Evolutionary conservation across 805 yeast genomes (phyloP).

Genomic region (Cyberlindnera galapagoensis): DNA sequence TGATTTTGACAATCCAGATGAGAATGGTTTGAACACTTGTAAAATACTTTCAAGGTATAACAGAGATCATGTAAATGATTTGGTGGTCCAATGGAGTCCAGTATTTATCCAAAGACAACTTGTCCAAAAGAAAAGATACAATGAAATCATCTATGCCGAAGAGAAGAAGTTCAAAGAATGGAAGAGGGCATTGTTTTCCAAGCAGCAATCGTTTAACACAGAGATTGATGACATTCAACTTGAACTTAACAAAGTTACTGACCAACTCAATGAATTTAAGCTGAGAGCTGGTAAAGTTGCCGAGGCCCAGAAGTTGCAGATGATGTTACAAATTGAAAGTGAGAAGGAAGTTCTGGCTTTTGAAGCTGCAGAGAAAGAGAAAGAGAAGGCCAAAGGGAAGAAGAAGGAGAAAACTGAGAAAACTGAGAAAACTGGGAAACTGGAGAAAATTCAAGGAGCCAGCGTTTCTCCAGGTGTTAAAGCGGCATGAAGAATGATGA

Average conservation of each 20-base stretch:
- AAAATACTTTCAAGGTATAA: conserved; percentile 32
- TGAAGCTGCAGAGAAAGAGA: no score
- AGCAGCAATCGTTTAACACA: conserved; percentile 48
- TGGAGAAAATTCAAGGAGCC: no score
- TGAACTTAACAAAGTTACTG: no score
- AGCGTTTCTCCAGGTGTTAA: no score
- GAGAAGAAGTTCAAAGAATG: conserved; percentile 56
- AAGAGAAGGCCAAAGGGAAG: no score
- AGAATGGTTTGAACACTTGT: conserved; percentile 31
- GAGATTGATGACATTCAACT: conserved; percentile 5
- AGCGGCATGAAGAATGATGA: no score
- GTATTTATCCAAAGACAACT: conserved; percentile 38
- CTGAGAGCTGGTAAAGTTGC: no score
- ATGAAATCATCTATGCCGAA: conserved; percentile 38
- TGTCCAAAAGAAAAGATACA: conserved; percentile 36
- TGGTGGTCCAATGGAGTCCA: conserved; percentile 39
- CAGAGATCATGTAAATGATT: conserved; percentile 31
- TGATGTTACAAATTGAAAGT: no score
- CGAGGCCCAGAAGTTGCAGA: no score
- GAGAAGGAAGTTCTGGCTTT: no score
- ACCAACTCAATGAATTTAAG: no score
- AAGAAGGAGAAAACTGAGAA: no score
- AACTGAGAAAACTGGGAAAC: not conserved
- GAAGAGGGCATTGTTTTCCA: conserved; percentile 47
- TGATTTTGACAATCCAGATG: conserved; percentile 24